phyloP scores from a whole-genome alignment of 2,329 filamentous ascomycete species.

The Anthostomella pinea region DNA sequence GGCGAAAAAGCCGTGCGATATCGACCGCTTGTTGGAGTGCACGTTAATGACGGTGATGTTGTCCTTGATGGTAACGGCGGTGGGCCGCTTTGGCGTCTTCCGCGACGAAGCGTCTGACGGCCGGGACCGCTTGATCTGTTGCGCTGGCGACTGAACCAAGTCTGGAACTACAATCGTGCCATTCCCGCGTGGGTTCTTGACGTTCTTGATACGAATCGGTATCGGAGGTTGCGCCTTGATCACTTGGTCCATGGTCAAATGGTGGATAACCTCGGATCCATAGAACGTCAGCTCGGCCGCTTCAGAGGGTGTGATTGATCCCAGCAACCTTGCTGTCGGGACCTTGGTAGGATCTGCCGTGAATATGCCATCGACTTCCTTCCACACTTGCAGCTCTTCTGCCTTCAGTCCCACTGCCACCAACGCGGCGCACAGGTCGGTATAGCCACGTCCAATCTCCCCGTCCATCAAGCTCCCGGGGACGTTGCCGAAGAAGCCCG shows the following conservation, averaged over 20 bases:
- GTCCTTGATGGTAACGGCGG: conserved; percentile 95
- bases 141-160: conserved; percentile 50
- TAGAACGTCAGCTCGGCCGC: conserved; percentile 95
- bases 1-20: conserved; percentile 94
- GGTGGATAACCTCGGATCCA: conserved; percentile 95
- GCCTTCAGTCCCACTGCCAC: conserved; percentile 86
- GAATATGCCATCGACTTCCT: conserved; percentile 97
- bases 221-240: conserved; percentile 78
- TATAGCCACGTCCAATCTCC: conserved; percentile 92
- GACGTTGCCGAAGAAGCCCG: conserved; percentile 92
- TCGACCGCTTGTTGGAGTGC: conserved; percentile 93
- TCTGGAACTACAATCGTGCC: conserved; percentile 86
- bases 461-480: conserved; percentile 85
- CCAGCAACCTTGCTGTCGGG: conserved; percentile 85
- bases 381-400: conserved; percentile 93
- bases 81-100: conserved; percentile 70
- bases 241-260: conserved; percentile 96
- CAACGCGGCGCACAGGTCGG: conserved; percentile 89
- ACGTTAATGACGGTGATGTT: conserved; percentile 97
- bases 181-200: conserved; percentile 77
- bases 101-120: conserved; percentile 46
- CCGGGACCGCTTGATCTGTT: conserved; percentile 54
- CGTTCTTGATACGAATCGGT: conserved; percentile 86
- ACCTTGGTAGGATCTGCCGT: conserved; percentile 79
- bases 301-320: conserved; percentile 87